Conservation (phyloP, 1,284 basidiomycete species). For the Cutaneotrichosporon spelunceum region DNA sequence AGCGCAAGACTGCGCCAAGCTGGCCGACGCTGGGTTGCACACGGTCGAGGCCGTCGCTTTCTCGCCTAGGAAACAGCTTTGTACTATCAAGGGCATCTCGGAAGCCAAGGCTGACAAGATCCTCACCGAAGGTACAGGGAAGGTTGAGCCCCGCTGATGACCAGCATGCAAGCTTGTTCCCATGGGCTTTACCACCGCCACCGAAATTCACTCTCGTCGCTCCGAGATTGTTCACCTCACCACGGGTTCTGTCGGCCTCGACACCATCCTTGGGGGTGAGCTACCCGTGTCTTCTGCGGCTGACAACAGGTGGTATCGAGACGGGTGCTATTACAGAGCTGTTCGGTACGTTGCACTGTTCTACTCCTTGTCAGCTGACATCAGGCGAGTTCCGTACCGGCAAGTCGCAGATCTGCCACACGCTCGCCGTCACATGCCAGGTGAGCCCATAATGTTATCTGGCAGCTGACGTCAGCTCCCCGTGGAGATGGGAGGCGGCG, state of each 20-base stretch:
- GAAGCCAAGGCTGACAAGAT: constrained; percentile 99
- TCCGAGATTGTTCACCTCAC: constrained; percentile 97
- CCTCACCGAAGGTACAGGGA: constrained; percentile 70
- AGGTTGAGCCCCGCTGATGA: neutral
- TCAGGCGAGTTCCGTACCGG: constrained; percentile 87
- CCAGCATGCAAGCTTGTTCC: constrained; percentile 93
- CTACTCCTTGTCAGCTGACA: neutral
- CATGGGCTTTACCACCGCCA: constrained; percentile 96
- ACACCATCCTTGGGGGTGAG: constrained; percentile 89
- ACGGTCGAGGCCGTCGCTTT: constrained; percentile 96
- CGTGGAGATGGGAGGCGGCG: constrained; percentile 95
- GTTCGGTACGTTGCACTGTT: constrained; percentile 61
- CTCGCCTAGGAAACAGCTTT: constrained; percentile 90
- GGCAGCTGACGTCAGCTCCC: constrained; percentile 60
- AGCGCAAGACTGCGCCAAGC: constrained; percentile 90
- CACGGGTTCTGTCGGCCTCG: constrained; percentile 92
- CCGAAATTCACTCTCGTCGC: constrained; percentile 90
- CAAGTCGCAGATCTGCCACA: constrained; percentile 98
- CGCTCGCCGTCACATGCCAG: constrained; percentile 95
- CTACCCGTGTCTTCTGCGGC: neutral
- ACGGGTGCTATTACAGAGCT: constrained; percentile 98
- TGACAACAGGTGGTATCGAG: constrained; percentile 77
- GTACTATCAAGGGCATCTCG: constrained; percentile 93
- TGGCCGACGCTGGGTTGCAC: constrained; percentile 86
- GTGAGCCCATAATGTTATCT: constrained; percentile 37